Evolutionary conservation across 176 grass and related monocot species (phyloP).

Genomic region (Bothriochloa decipiens): DNA sequence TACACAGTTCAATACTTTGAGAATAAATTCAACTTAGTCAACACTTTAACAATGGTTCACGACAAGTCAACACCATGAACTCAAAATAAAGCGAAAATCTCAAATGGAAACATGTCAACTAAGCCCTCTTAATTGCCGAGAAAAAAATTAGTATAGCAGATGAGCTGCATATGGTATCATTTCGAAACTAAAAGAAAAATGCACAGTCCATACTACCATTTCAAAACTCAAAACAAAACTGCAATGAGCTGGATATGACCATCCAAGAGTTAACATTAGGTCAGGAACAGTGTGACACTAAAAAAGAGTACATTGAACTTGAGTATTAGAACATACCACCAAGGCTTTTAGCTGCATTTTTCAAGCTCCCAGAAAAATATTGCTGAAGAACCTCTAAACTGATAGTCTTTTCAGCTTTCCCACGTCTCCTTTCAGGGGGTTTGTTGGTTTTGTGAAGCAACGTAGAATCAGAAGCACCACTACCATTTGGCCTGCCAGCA

Average conservation of each 20-base stretch:
- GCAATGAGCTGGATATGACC: not conserved
- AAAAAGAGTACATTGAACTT: slow-evolving; percentile 12
- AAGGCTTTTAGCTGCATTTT: slow-evolving; percentile 91
- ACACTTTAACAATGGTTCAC: not conserved
- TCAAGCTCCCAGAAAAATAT: slow-evolving; percentile 90
- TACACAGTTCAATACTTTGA: not conserved
- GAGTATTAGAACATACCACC: slow-evolving; percentile 67
- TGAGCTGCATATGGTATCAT: not conserved
- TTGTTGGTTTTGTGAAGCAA: slow-evolving; percentile 59
- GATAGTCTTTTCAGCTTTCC: slow-evolving; percentile 96
- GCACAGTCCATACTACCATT: not conserved
- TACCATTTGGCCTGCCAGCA: slow-evolving; percentile 51
- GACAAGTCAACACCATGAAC: not conserved
- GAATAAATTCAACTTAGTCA: slow-evolving; percentile 9
- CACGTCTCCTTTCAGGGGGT: slow-evolving; percentile 70
- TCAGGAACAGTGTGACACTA: slow-evolving; percentile 21
- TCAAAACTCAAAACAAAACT: slow-evolving; percentile 11
- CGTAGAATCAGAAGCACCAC: slow-evolving; percentile 55
- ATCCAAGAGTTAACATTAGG: slow-evolving; percentile 6
- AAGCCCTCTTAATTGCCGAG: not conserved
- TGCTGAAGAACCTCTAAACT: slow-evolving; percentile 95
- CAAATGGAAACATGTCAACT: not conserved
- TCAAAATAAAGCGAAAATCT: slow-evolving; percentile 25
- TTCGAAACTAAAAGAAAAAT: not conserved
- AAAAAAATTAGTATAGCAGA: slow-evolving; percentile 23